Base-by-base conservation (phyloP, 345 rosid species). In the Eucalyptus pauciflora region DNA sequence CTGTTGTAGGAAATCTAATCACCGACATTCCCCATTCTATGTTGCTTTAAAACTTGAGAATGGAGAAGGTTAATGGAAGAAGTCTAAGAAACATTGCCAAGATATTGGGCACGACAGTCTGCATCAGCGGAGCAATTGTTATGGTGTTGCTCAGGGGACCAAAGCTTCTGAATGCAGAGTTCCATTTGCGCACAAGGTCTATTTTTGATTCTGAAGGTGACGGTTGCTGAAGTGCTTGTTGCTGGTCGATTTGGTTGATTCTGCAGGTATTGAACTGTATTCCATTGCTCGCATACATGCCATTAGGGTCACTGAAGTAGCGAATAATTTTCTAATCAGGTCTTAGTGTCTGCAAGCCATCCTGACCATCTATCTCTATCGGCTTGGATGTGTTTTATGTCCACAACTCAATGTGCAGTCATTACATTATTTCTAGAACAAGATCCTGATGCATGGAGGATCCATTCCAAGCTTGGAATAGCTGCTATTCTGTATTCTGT, bases 211-310 rank as follows among this genome's bases (percentile, higher is more conserved):
- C 87, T 43, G 87, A 88, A 8, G 87, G 79, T 49, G 88, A 80
- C 27, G 96, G 98, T 87, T 96, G 88, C 62, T 93, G 86, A 87
- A 94, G 96, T 87, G 41, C 94, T 85, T 91, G 88, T 76, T 96
- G 94, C 92, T 96, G 98, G 97, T 94, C 98, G n/a, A 67, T 91
- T 87, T 95, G 98, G 98, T 90, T 96, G 46, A 95, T 93, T 91
- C 92, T 96, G 51, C 98, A 94, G 96, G 96, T 95, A 90, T 49
- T 69, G 41, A 27, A 86, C 79, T 85, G 49, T 25, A 14, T 37
- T 52, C 69, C 25, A 83, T 9, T 25, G 18, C 67, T n/a, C 48
- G 41, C 17, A 3, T 25, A 8, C 33, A 29, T 29, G 8, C 18
- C 33, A 37, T 7, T 67, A 67, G 13, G 67, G 43, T 43, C 69